Base-by-base conservation (phyloP, 2,329 filamentous ascomycete genomes). In the Amphichorda felina region DNA sequence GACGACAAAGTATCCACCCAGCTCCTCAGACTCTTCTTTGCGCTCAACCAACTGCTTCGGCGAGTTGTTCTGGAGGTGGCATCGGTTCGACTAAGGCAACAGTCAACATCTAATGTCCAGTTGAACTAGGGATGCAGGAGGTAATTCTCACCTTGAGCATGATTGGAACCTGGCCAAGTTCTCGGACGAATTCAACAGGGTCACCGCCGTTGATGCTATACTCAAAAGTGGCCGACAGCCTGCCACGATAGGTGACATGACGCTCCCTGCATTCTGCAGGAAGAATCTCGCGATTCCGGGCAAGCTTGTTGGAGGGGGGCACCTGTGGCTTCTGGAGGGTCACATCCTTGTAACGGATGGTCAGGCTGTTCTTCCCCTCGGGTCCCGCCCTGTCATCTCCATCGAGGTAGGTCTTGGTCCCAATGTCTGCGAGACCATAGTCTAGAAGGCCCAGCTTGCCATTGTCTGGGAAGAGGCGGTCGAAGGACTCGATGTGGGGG, bases 1-100 rank as follows among this genome's bases (percentile, higher is more conserved):
- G 50, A 98, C 83, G 49, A 98, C 78, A 53, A 96, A 98, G 58
- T 96, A 98, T 30, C 91, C 91, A 26, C 91, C 91, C 22, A 96
- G 63, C 59, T 98, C 91, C 59, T 98, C 91, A 0, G 88, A 83
- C 59, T 98, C 91, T 61, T 98, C 91, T 55, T 95, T 94, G 41
- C 77, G 76, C 43, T 82, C 70, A 21, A 96, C 86, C 13, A 98
- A 70, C 49, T 82, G 70, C 9, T 80, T 79, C 0, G 91, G 91
- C 5, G 85, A 80, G 49, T 88, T 79, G 42, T 82, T 81, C 56
- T 94, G 80, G 18, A 98, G 72, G 54, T 98, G 87, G 54, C 91
- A 98, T 55, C 79, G 72, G 55, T 87, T 94, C 40, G 88, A 91
- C 79, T 88, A 48, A 17, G 14, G 30, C 26, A 19, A 8, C 14